Percentiles rank a stretch among this genome's conserved stretches.
Evolutionary conservation across 2,329 filamentous ascomycete genomes (phyloP).

Genomic region (Pyrenophora seminiperda): DNA sequence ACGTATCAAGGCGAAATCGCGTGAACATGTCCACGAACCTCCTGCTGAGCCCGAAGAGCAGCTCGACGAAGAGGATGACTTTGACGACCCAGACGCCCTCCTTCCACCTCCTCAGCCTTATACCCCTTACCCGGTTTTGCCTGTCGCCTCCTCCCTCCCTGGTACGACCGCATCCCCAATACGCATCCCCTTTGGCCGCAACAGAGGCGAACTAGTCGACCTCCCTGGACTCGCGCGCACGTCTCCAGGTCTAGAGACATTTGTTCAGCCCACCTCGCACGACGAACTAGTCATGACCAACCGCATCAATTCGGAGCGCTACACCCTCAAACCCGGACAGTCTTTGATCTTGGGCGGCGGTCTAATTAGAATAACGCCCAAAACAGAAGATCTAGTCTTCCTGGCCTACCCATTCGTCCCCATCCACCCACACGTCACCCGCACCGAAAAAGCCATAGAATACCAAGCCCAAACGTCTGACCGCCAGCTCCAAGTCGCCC

Average conservation of each 20-base stretch:
- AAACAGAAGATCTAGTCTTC: slow-evolving; percentile 67
- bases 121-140: slow-evolving; percentile 79
- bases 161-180: slow-evolving; percentile 97
- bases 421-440: slow-evolving; percentile 74
- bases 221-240: slow-evolving; percentile 82
- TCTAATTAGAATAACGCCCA: slow-evolving; percentile 83
- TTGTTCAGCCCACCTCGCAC: slow-evolving; percentile 70
- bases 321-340: slow-evolving; percentile 73
- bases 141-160: slow-evolving; percentile 81
- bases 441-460: slow-evolving; percentile 76
- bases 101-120: slow-evolving; percentile 78
- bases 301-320: slow-evolving; percentile 74
- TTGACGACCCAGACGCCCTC: slow-evolving; percentile 53
- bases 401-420: slow-evolving; percentile 88
- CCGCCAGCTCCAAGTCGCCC: slow-evolving; percentile 65
- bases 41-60: slow-evolving; percentile 26
- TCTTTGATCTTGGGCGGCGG: slow-evolving; percentile 81
- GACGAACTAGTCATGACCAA: slow-evolving; percentile 76
- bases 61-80: slow-evolving; percentile 32
- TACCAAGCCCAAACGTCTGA: slow-evolving; percentile 65
- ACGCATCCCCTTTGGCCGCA: slow-evolving; percentile 83
- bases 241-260: slow-evolving; percentile 65
- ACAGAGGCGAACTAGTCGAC: slow-evolving; percentile 89
- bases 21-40: slow-evolving; percentile 29
- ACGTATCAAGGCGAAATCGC: slow-evolving; percentile 23